Conservation (phyloP, 75 land plant species). For the Cryptomeria japonica region DNA sequence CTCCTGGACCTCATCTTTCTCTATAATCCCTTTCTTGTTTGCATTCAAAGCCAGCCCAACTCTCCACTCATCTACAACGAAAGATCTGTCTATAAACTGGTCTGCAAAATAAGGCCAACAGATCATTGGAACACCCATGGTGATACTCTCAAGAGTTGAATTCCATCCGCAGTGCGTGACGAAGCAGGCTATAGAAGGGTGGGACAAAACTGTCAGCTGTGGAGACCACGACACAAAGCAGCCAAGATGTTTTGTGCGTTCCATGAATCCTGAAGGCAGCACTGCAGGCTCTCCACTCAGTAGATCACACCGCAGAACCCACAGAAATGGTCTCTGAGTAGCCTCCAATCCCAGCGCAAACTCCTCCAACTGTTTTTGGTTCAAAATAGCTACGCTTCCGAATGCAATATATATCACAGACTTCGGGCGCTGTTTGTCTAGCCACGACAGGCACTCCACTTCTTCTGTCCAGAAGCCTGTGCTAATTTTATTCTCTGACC, state of each 20-base stretch:
- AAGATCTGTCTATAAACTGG: conserved; percentile 15
- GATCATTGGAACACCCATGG: conserved; percentile 26
- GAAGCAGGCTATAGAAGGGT: conserved; percentile 16
- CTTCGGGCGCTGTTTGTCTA: conserved; percentile 14
- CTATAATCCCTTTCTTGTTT: not conserved
- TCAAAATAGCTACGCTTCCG: conserved; percentile 16
- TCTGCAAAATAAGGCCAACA: conserved; percentile 26
- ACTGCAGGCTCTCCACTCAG: not conserved
- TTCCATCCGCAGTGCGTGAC: conserved; percentile 23
- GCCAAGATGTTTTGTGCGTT: not conserved
- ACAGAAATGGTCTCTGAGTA: conserved; percentile 19
- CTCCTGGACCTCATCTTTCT: conserved; percentile 12
- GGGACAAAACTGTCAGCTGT: conserved; percentile 26
- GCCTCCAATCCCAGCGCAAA: conserved; percentile 26
- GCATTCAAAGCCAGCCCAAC: conserved; percentile 13
- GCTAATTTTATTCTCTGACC: not conserved
- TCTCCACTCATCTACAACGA: conserved; percentile 18
- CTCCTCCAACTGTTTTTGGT: conserved; percentile 15
- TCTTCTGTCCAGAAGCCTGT: conserved; percentile 13
- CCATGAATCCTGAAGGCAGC: conserved; percentile 8
- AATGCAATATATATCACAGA: conserved; percentile 30
- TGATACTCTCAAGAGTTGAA: conserved; percentile 11
- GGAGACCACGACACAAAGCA: conserved; percentile 25
- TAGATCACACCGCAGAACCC: conserved; percentile 18
- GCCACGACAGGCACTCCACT: conserved; percentile 19